phyloP scores from a whole-genome alignment of 768 basidiomycete genomes.

The Epithele typhae region DNA sequence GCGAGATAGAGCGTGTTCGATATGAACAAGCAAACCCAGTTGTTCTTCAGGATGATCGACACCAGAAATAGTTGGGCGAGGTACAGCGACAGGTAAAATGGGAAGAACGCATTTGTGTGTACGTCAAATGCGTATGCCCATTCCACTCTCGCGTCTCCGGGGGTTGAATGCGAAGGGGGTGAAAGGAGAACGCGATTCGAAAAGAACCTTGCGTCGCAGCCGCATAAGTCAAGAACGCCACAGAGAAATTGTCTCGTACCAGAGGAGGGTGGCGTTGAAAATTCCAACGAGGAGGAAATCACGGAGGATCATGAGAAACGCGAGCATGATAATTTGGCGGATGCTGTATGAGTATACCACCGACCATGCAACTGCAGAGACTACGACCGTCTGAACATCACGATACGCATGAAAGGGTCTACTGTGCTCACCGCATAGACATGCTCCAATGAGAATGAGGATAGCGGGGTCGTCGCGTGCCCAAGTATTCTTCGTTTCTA shows the following conservation, averaged over 20 bases:
- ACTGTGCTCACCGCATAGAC: slow-evolving; percentile 59
- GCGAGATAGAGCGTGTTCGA: slow-evolving; percentile 91
- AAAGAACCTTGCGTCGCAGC: slow-evolving; percentile 46
- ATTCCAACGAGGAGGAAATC: slow-evolving; percentile 83
- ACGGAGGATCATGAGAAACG: slow-evolving; percentile 78
- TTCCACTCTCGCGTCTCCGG: slow-evolving; percentile 71
- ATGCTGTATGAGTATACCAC: slow-evolving; percentile 69
- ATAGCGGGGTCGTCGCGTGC: slow-evolving; percentile 97
- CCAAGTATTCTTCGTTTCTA: slow-evolving; percentile 99
- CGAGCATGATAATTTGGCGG: slow-evolving; percentile 54
- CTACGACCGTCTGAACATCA: slow-evolving; percentile 33
- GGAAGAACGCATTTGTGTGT: slow-evolving; percentile 96
- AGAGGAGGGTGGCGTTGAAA: slow-evolving; percentile 70
- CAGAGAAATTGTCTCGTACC: slow-evolving; percentile 39
- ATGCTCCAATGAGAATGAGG: slow-evolving; percentile 77
- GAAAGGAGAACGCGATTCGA: slow-evolving; percentile 70
- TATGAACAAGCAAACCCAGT: slow-evolving; percentile 92
- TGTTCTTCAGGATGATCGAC: slow-evolving; percentile 75
- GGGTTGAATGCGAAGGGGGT: slow-evolving; percentile 67
- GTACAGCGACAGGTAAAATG: slow-evolving; percentile 86
- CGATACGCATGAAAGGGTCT: background rate
- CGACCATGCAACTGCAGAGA: slow-evolving; percentile 82
- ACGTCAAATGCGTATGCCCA: slow-evolving; percentile 97
- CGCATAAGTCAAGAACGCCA: slow-evolving; percentile 6
- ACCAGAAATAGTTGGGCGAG: slow-evolving; percentile 84